A percentile compares a stretch with the other conserved stretches of the same genome.
phyloP scores from a whole-genome alignment of 805 yeast genomes.

The Ogataea wickerhamii region DNA sequence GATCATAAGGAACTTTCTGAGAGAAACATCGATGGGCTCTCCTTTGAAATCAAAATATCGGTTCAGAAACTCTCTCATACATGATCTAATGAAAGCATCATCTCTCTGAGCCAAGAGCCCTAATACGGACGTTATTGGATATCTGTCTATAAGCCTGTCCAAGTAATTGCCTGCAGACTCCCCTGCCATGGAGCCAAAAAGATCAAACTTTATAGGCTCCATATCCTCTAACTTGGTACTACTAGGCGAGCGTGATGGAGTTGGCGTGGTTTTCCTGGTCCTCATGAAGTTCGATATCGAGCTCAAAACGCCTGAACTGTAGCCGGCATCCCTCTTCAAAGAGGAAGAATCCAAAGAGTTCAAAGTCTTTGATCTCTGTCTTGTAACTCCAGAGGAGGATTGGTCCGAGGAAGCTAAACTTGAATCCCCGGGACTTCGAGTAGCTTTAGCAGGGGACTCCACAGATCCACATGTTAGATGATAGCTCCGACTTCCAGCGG shows the following conservation, averaged over 20 bases:
- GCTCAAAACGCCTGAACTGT: conserved; percentile 25
- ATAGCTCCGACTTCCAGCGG: not conserved
- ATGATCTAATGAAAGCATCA: conserved; percentile 22
- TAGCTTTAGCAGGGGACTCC: not conserved
- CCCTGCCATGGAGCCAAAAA: conserved; percentile 12
- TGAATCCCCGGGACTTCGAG: not conserved
- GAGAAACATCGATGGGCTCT: conserved; percentile 63
- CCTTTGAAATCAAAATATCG: conserved; percentile 45
- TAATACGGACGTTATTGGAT: conserved; percentile 25
- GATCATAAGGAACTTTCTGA: conserved; percentile 55
- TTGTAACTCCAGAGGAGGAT: conserved; percentile 12
- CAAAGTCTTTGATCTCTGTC: conserved; percentile 34
- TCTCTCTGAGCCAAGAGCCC: conserved; percentile 32
- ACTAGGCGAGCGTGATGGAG: conserved; percentile 5
- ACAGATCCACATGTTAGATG: not conserved
- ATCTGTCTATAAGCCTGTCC: conserved; percentile 25
- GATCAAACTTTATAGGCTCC: conserved; percentile 4
- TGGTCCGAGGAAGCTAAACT: conserved; percentile 1
- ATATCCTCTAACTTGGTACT: conserved; percentile 5
- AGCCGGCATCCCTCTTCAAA: conserved; percentile 4
- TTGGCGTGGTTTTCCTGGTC: conserved; percentile 14
- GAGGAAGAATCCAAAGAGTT: conserved; percentile 24
- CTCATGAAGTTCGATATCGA: conserved; percentile 31
- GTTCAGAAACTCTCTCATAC: conserved; percentile 26
- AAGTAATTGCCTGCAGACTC: conserved; percentile 35